phyloP scores from a whole-genome alignment of 2,329 filamentous ascomycete species.

The Hirsutella rhossiliensis region DNA sequence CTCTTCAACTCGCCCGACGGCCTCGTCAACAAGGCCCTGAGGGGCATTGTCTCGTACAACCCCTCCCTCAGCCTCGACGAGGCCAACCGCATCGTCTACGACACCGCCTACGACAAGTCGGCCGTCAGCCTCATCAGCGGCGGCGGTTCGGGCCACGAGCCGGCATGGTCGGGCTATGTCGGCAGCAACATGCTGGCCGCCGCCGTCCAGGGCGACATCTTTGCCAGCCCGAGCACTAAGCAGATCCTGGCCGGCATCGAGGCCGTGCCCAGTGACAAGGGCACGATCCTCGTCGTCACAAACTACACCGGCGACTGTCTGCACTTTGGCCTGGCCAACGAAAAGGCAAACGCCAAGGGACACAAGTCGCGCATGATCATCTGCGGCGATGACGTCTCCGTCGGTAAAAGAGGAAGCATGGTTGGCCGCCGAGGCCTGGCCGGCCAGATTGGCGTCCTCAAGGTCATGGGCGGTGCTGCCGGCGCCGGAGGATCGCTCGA shows the following conservation, averaged over 20 bases:
- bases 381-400: conserved; percentile 54
- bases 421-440: conserved; percentile 51
- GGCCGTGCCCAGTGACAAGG: conserved; percentile 38
- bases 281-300: conserved; percentile 48
- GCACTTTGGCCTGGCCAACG: conserved; percentile 48
- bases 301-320: conserved; percentile 55
- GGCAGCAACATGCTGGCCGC: conserved; percentile 49
- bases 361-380: conserved; percentile 44
- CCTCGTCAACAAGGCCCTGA: conserved; percentile 38
- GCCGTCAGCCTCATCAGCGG: conserved; percentile 40
- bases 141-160: conserved; percentile 47
- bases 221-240: conserved; percentile 50
- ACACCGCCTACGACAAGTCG: conserved; percentile 29
- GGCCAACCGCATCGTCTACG: conserved; percentile 37
- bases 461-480: conserved; percentile 40
- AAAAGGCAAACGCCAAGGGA: conserved; percentile 42
- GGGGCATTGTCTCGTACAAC: conserved; percentile 41
- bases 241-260: conserved; percentile 50
- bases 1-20: conserved; percentile 40
- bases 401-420: conserved; percentile 42
- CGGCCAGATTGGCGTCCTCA: conserved; percentile 47
- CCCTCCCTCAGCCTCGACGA: conserved; percentile 36
- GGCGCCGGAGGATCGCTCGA: conserved; percentile 35
- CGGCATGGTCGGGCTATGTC: conserved; percentile 53
- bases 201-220: conserved; percentile 49